These are phyloP conservation scores for Ceratobasidium sp. DNA, from an alignment of 1,284 basidiomycete genomes.

Conservation along the genomic window DNA sequence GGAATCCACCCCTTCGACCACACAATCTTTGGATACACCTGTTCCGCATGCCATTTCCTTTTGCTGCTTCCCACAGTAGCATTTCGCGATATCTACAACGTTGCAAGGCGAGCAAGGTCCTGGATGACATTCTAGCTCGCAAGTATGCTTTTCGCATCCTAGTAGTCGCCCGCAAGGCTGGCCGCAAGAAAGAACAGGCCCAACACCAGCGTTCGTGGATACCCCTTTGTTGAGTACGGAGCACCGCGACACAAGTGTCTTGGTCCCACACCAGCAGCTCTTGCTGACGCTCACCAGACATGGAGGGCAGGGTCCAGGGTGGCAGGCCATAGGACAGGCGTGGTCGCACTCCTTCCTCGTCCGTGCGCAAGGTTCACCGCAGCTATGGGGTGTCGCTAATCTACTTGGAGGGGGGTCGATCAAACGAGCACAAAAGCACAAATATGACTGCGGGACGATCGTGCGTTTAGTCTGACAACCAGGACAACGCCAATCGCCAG, in stretches of 20 bases:
- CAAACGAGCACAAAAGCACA: constrained; percentile 86
- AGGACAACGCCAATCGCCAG: constrained; percentile 88
- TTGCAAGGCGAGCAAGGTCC: constrained; percentile 78
- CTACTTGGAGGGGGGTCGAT: constrained; percentile 78
- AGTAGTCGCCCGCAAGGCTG: constrained; percentile 71
- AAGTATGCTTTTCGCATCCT: constrained; percentile 77
- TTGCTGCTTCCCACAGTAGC: constrained; percentile 83
- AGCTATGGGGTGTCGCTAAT: constrained; percentile 84
- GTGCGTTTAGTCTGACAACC: constrained; percentile 85
- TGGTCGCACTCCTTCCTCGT: constrained; percentile 70
- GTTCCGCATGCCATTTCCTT: constrained; percentile 77
- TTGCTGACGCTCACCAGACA: constrained; percentile 67
- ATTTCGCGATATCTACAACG: constrained; percentile 68
- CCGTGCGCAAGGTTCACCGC: constrained; percentile 82
- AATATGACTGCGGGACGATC: constrained; percentile 76
- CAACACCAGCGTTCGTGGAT: constrained; percentile 51
- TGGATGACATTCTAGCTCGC: constrained; percentile 75
- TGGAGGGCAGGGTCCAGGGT: constrained; percentile 86
- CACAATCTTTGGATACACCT: constrained; percentile 55
- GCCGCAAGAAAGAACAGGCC: constrained; percentile 73
- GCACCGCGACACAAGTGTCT: constrained; percentile 76
- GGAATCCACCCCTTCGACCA: constrained; percentile 50
- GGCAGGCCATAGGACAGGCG: constrained; percentile 78
- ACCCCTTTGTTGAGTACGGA: constrained; percentile 61
- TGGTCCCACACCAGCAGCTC: constrained; percentile 78